A percentile compares a stretch with the other conserved stretches of the same genome.
Evolutionary conservation across 116 monocot species (phyloP).

Genomic region (Papilionanthe hybrid): DNA sequence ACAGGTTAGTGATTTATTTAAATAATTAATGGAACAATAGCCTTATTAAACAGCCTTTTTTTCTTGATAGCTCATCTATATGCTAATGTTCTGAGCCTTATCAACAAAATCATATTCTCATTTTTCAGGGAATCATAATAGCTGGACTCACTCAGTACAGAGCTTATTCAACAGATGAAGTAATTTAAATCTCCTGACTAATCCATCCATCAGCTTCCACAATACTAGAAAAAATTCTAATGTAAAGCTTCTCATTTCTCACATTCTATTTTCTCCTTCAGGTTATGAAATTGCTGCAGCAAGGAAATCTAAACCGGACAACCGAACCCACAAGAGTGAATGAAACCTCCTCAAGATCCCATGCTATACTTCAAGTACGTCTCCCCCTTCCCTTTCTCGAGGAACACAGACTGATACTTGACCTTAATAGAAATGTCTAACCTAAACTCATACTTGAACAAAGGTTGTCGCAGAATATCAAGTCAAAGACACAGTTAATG

Average conservation of each 20-base stretch:
- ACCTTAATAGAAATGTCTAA: not conserved
- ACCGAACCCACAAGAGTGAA: conserved; percentile 89
- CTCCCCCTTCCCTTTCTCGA: not conserved
- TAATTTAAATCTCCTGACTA: conserved; percentile 15
- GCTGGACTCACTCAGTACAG: conserved; percentile 84
- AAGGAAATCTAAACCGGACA: conserved; percentile 87
- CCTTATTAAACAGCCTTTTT: not conserved
- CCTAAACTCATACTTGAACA: not conserved
- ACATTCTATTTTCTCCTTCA: conserved; percentile 11
- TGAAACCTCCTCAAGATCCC: conserved; percentile 95
- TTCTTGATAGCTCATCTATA: not conserved
- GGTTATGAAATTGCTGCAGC: conserved; percentile 96
- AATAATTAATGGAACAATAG: not conserved
- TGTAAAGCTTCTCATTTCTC: not conserved
- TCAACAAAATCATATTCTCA: not conserved
- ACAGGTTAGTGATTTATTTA: conserved; percentile 32
- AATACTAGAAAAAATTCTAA: not conserved
- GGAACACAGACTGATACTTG: not conserved
- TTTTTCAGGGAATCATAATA: conserved; percentile 81
- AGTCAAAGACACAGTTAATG: conserved; percentile 26
- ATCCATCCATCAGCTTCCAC: not conserved
- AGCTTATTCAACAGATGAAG: conserved; percentile 91
- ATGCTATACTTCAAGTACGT: conserved; percentile 86
- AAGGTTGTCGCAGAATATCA: conserved; percentile 77
- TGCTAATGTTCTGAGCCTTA: not conserved